Evolutionary conservation across 768 basidiomycete genomes (phyloP).

Genomic region (Lanmaoa pseudosensibilis): DNA sequence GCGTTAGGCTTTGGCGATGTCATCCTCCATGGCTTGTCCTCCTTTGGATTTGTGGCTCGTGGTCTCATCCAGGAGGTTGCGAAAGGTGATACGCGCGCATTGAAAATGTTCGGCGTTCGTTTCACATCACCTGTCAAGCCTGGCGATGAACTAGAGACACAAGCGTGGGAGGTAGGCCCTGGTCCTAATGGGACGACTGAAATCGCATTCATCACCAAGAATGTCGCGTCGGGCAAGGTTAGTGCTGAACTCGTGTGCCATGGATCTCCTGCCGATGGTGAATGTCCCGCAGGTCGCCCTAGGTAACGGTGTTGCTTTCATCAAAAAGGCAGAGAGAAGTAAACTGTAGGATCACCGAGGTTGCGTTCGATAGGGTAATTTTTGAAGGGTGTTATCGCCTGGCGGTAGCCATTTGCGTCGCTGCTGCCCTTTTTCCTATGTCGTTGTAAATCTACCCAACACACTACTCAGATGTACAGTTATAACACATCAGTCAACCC

Average conservation of each 20-base stretch:
- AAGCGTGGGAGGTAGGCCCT: conserved; percentile 73
- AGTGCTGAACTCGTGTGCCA: conserved; percentile 4
- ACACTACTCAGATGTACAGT: not conserved
- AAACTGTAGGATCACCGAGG: conserved; percentile 39
- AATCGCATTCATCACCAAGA: conserved; percentile 61
- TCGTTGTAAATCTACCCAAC: not conserved
- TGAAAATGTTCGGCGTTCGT: conserved; percentile 68
- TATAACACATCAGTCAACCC: not conserved
- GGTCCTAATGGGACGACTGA: conserved; percentile 60
- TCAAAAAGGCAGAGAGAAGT: conserved; percentile 50
- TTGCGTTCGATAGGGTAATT: not conserved
- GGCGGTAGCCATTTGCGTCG: not conserved
- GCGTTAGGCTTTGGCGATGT: conserved; percentile 78
- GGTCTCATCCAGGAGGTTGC: conserved; percentile 67
- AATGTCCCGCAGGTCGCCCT: conserved; percentile 43
- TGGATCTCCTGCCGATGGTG: not conserved
- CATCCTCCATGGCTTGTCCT: conserved; percentile 82
- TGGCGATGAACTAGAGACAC: conserved; percentile 77
- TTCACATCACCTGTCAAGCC: conserved; percentile 86
- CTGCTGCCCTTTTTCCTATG: not conserved
- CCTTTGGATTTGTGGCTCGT: conserved; percentile 80
- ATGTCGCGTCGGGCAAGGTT: conserved; percentile 60
- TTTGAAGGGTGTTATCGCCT: not conserved
- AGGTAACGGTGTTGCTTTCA: conserved; percentile 63
- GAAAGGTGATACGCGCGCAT: conserved; percentile 55